Evolutionary conservation across 2,329 filamentous ascomycete species (phyloP).

Genomic region (Exophiala alcalophila): DNA sequence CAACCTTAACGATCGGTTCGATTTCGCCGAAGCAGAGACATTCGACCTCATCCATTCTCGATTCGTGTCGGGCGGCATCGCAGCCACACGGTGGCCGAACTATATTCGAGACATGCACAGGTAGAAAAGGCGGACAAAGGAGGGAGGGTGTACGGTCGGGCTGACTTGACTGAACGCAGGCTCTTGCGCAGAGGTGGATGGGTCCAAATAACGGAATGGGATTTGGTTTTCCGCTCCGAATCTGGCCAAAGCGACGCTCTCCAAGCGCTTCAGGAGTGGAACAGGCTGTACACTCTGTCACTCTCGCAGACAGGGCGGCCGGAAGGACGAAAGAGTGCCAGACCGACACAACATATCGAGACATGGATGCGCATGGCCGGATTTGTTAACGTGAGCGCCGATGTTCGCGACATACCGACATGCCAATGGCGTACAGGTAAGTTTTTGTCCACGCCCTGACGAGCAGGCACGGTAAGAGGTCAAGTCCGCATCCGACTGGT

Average conservation of each 20-base stretch:
- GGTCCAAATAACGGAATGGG: conserved; percentile 23
- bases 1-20: conserved; percentile 16
- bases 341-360: conserved; percentile 15
- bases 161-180: conserved; percentile 2
- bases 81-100: conserved; percentile 49
- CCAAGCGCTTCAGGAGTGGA: conserved; percentile 21
- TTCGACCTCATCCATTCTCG: conserved; percentile 63
- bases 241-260: conserved; percentile 11
- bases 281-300: conserved; percentile 9
- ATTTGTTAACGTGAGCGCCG: conserved; percentile 17
- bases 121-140: background rate
- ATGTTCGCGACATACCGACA: conserved; percentile 21
- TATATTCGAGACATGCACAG: conserved; percentile 18
- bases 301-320: conserved; percentile 9
- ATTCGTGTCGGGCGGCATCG: conserved; percentile 56
- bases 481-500: too few species aligned
- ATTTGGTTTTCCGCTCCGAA: conserved; percentile 20
- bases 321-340: conserved; percentile 15
- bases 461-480: too few species aligned
- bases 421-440: conserved; percentile 19
- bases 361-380: conserved; percentile 20
- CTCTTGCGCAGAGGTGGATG: conserved; percentile 14
- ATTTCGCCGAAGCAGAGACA: conserved; percentile 13
- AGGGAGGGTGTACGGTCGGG: background rate
- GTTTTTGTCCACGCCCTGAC: too few species aligned